A percentile compares a stretch with the other conserved stretches of the same genome.
Conservation (phyloP, 2,329 filamentous ascomycete genomes). For the Phyllosticta citribraziliensis region DNA sequence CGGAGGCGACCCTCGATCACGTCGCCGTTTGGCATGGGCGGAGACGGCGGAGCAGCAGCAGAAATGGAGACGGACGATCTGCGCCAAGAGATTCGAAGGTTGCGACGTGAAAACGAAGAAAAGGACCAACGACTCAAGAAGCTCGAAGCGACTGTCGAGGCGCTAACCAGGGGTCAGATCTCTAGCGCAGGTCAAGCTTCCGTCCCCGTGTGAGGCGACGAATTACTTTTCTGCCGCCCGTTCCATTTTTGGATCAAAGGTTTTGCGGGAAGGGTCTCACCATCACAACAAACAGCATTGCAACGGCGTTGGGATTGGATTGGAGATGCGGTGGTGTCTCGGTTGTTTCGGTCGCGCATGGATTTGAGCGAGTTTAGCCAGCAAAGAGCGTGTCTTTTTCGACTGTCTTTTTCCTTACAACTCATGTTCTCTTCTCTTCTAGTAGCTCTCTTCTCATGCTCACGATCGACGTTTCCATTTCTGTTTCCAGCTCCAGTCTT, state of each 20-base stretch:
- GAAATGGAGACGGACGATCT: conserved; percentile 23
- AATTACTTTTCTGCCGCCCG: not conserved
- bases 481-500: not conserved
- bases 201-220: not conserved
- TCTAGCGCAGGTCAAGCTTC: not conserved
- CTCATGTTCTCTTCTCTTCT: not conserved
- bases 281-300: not conserved
- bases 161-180: conserved; percentile 5
- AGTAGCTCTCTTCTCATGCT: not conserved
- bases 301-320: not conserved
- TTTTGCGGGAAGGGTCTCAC: not conserved
- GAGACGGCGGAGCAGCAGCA: conserved; percentile 16
- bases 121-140: conserved; percentile 29
- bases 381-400: not conserved
- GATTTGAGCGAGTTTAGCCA: not conserved
- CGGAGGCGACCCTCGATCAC: conserved; percentile 24
- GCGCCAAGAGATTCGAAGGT: conserved; percentile 30
- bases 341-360: not conserved
- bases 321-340: not conserved
- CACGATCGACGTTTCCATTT: not conserved
- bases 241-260: not conserved
- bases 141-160: conserved; percentile 23
- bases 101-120: conserved; percentile 32
- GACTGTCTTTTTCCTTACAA: not conserved
- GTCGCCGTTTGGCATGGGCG: conserved; percentile 12